A percentile compares a stretch with the other conserved stretches of the same genome.
Evolutionary conservation across 306 rosid species (phyloP).

Genomic region (Hippophae rhamnoides): DNA sequence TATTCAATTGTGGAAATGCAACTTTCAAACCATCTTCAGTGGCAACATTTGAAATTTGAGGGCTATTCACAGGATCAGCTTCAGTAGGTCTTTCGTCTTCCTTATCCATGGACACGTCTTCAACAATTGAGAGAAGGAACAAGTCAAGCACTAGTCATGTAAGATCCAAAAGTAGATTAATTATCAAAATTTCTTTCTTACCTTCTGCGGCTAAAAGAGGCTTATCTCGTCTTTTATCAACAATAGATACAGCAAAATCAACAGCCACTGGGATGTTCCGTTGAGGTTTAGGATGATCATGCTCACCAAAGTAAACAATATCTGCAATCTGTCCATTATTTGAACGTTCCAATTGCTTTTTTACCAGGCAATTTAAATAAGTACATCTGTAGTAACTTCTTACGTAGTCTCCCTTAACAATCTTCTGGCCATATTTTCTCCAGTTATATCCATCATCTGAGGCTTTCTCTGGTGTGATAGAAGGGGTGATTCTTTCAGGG

Average conservation of each 20-base stretch:
- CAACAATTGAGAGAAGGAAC: constrained; percentile 28
- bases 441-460: constrained; percentile 86
- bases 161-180: constrained; percentile 27
- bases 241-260: constrained; percentile 32
- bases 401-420: constrained; percentile 61
- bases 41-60: constrained; percentile 29
- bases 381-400: constrained; percentile 89
- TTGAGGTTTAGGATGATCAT: constrained; percentile 67
- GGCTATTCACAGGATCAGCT: constrained; percentile 30
- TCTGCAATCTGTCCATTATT: constrained; percentile 50
- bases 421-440: constrained; percentile 93
- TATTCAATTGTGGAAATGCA: constrained; percentile 26
- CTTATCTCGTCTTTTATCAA: constrained; percentile 31
- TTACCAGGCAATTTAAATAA: constrained; percentile 60
- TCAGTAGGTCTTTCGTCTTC: constrained; percentile 29
- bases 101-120: constrained; percentile 38
- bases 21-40: constrained; percentile 33
- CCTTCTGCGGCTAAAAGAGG: constrained; percentile 41
- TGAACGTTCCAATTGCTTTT: constrained; percentile 65
- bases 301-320: constrained; percentile 64
- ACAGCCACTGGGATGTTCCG: constrained; percentile 31
- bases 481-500: constrained; percentile 34
- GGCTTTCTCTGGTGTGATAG: constrained; percentile 52
- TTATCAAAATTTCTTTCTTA: constrained; percentile 20
- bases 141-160: constrained; percentile 16